Evolutionary conservation across 2,329 filamentous ascomycete genomes (phyloP).

Genomic region (Calonectria pteridis): DNA sequence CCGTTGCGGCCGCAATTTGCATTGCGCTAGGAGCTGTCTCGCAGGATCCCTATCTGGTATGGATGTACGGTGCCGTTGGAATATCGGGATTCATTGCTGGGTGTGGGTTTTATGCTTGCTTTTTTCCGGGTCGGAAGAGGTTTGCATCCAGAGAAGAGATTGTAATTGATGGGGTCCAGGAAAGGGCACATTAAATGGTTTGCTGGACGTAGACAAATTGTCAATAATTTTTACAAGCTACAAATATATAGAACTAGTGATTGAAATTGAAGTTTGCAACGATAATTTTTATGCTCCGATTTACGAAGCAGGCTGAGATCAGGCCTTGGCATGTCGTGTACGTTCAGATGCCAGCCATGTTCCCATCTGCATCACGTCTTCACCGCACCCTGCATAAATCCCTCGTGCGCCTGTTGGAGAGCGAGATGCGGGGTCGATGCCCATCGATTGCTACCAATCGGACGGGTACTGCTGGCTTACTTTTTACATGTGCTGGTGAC

Average conservation of each 20-base stretch:
- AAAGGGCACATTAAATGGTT: background rate
- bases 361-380: background rate
- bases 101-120: slow-evolving; percentile 25
- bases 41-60: slow-evolving; percentile 29
- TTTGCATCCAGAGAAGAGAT: background rate
- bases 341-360: background rate
- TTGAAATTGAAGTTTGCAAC: background rate
- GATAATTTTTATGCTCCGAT: background rate
- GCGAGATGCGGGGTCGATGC: background rate
- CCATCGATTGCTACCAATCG: background rate
- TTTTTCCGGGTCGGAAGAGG: slow-evolving; percentile 13
- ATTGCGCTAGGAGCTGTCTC: slow-evolving; percentile 27
- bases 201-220: background rate
- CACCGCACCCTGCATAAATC: background rate
- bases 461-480: background rate
- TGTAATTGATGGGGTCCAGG: background rate
- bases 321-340: background rate
- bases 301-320: background rate
- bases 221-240: background rate
- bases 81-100: slow-evolving; percentile 25
- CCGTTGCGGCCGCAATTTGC: slow-evolving; percentile 28
- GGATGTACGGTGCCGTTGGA: slow-evolving; percentile 30
- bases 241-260: background rate
- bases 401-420: background rate
- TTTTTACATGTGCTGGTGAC: background rate